Conservation (phyloP, 441 rosid genomes). For the Aquilaria agallochum region DNA sequence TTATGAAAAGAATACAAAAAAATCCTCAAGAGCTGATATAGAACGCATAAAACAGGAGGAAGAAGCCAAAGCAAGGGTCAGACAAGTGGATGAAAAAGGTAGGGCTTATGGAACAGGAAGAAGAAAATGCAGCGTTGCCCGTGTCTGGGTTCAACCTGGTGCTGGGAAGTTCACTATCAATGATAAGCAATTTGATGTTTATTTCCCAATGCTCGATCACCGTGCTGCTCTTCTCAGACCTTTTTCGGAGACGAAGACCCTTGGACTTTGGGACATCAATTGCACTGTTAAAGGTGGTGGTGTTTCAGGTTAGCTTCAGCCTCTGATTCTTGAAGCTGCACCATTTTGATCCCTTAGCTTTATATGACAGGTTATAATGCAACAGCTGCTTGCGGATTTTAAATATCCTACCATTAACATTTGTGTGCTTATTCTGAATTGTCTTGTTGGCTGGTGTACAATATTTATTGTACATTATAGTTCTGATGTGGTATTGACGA, state of each 20-base stretch:
- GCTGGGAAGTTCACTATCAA: constrained; percentile 67
- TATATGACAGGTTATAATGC: too few relatives aligned
- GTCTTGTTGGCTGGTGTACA: too few relatives aligned
- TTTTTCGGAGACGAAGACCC: constrained; percentile 86
- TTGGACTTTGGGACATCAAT: constrained; percentile 84
- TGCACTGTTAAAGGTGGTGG: constrained; percentile 98
- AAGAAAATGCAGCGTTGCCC: constrained; percentile 89
- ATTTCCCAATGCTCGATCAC: constrained; percentile 92
- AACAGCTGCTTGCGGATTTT: too few relatives aligned
- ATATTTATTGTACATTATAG: too few relatives aligned
- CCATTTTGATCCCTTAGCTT: too few relatives aligned
- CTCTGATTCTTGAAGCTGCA: too few relatives aligned
- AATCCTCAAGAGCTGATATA: constrained; percentile 69
- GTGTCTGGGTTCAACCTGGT: constrained; percentile 91
- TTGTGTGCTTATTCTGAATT: too few relatives aligned
- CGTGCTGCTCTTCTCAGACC: constrained; percentile 93
- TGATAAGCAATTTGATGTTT: constrained; percentile 80
- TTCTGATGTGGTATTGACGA: too few relatives aligned
- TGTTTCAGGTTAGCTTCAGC: constrained; percentile 51
- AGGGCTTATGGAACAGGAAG: constrained; percentile 97
- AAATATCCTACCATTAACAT: too few relatives aligned
- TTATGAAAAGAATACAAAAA: constrained; percentile 64
- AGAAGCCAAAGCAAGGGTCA: constrained; percentile 75
- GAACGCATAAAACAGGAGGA: constrained; percentile 93
- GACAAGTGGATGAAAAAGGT: constrained; percentile 79